These are phyloP conservation scores for Quercus tomentella DNA, from an alignment of 331 rosid species.

Conservation along the genomic window DNA sequence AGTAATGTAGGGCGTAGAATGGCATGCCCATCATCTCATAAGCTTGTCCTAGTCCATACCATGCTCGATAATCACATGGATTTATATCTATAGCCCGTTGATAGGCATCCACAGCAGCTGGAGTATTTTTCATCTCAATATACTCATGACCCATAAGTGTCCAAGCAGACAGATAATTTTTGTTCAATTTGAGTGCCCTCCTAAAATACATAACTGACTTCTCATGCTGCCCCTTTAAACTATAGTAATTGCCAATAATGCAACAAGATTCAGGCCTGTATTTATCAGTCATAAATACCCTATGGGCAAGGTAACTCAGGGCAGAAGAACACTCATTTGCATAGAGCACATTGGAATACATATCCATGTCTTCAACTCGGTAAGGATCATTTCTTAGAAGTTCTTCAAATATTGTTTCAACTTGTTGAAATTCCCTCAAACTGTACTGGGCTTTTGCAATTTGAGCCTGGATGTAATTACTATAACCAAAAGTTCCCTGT, in stretches of 20 bases:
- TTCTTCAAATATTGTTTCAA: conserved; percentile 88
- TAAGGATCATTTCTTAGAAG: conserved; percentile 83
- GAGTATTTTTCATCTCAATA: conserved; percentile 93
- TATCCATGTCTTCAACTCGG: conserved; percentile 92
- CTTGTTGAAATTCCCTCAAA: conserved; percentile 83
- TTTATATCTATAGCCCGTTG: conserved; percentile 86
- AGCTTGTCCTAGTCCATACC: conserved; percentile 96
- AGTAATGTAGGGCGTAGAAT: conserved; percentile 83
- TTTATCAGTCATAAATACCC: conserved; percentile 87
- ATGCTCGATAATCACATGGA: conserved; percentile 85
- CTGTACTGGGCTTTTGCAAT: conserved; percentile 86
- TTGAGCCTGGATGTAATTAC: conserved; percentile 86
- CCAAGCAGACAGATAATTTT: conserved; percentile 89
- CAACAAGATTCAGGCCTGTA: conserved; percentile 95
- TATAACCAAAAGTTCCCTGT: conserved; percentile 64
- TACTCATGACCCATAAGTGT: conserved; percentile 94
- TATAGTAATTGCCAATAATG: conserved; percentile 89
- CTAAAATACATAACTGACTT: conserved; percentile 81
- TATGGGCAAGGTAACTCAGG: conserved; percentile 87
- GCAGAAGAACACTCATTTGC: conserved; percentile 80
- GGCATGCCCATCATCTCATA: conserved; percentile 97
- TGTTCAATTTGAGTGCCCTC: conserved; percentile 89
- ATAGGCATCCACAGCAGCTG: conserved; percentile 92
- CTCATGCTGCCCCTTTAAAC: conserved; percentile 92
- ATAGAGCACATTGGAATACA: conserved; percentile 91